Percentiles rank a stretch among this genome's conserved stretches.
Evolutionary conservation across 768 basidiomycete genomes (phyloP).

Genomic region (Lentinula boryana): DNA sequence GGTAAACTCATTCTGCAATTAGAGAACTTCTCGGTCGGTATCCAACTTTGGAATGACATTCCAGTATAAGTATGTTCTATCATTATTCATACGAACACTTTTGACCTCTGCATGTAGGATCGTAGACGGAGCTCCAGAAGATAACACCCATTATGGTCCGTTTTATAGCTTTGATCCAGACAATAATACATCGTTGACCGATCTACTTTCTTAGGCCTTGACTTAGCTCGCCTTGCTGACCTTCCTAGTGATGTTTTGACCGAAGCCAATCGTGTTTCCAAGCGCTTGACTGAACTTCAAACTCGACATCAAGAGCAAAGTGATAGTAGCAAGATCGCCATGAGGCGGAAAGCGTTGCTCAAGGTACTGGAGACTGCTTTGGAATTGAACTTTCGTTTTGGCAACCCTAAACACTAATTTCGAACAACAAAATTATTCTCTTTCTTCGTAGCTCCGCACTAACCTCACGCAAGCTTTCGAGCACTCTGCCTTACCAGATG

Average conservation of each 20-base stretch:
- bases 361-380: slow-evolving; percentile 34
- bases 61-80: slow-evolving; percentile 59
- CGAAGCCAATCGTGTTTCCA: slow-evolving; percentile 59
- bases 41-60: slow-evolving; percentile 66
- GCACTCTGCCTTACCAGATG: slow-evolving; percentile 67
- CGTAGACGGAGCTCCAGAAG: slow-evolving; percentile 61
- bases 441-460: slow-evolving; percentile 53
- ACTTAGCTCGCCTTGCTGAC: slow-evolving; percentile 84
- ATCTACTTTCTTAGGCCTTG: slow-evolving; percentile 54
- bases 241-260: slow-evolving; percentile 66
- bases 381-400: too few species aligned
- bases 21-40: slow-evolving; percentile 50
- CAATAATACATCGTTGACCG: background rate
- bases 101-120: slow-evolving; percentile 40
- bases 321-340: slow-evolving; percentile 48
- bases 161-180: slow-evolving; percentile 5
- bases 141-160: slow-evolving; percentile 68
- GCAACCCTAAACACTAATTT: too few species aligned
- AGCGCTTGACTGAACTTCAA: slow-evolving; percentile 51
- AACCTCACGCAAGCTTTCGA: slow-evolving; percentile 71
- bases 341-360: slow-evolving; percentile 63
- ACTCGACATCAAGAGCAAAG: slow-evolving; percentile 55
- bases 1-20: background rate
- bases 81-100: background rate
- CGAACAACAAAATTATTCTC: background rate